Evolutionary conservation across 129 eudicot species (phyloP).

Genomic region (Saposhnikovia divaricata): DNA sequence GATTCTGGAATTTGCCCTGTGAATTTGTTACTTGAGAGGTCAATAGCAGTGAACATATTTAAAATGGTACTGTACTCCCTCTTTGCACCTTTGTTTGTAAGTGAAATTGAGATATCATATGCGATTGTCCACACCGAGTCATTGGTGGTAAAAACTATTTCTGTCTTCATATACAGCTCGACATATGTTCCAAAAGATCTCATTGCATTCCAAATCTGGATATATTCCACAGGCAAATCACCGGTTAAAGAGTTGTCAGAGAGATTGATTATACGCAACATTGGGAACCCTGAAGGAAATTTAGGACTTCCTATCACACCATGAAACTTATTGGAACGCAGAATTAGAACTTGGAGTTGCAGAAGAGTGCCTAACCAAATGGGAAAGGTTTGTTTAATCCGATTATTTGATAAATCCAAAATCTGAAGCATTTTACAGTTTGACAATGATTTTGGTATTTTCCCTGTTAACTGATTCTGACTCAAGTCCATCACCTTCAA

Average conservation of each 20-base stretch:
- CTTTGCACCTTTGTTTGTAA: conserved; percentile 17
- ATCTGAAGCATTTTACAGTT: conserved; percentile 16
- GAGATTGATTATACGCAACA: conserved; percentile 18
- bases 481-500: conserved; percentile 17
- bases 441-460: conserved; percentile 17
- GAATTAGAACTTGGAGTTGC: conserved; percentile 10
- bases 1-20: conserved; percentile 15
- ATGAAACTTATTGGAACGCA: conserved; percentile 17
- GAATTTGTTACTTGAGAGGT: conserved; percentile 15
- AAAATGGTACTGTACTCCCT: not conserved
- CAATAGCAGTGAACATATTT: conserved; percentile 11
- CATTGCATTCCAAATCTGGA: conserved; percentile 12
- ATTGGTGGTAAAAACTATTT: too few species aligned
- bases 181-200: not conserved
- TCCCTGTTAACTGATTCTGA: conserved; percentile 17
- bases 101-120: not conserved
- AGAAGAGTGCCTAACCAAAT: conserved; percentile 15
- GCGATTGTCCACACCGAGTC: too few species aligned
- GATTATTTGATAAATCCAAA: conserved; percentile 10
- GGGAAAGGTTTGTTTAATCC: conserved; percentile 14
- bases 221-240: conserved; percentile 6
- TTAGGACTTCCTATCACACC: conserved; percentile 1
- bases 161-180: not conserved
- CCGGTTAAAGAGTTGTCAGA: conserved; percentile 15
- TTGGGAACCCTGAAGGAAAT: not conserved